Evolutionary conservation across 2,329 filamentous ascomycete genomes (phyloP).

Genomic region (Monosporascus sp.): DNA sequence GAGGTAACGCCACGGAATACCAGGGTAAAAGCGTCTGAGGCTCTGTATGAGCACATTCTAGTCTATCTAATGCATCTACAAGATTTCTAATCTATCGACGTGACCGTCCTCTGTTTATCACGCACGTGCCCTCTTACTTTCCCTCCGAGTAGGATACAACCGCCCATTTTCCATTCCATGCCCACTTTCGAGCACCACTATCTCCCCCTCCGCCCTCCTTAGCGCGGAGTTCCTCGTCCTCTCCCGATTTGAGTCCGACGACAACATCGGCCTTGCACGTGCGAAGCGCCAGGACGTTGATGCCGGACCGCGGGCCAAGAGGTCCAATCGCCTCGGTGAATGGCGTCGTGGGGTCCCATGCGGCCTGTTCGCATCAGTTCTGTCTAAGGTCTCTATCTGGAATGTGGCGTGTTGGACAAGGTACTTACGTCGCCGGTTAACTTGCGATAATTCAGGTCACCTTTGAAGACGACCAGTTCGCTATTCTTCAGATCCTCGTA

Average conservation of each 20-base stretch:
- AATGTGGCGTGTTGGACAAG: background rate
- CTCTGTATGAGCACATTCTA: too few relatives aligned
- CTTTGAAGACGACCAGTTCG: constrained; percentile 93
- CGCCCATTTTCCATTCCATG: constrained; percentile 94
- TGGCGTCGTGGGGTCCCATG: constrained; percentile 82
- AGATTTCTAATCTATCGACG: background rate
- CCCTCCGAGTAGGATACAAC: constrained; percentile 82
- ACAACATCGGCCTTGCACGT: constrained; percentile 98
- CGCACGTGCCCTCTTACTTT: constrained; percentile 32
- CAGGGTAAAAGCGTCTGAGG: too few relatives aligned
- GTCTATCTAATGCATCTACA: background rate
- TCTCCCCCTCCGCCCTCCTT: constrained; percentile 67
- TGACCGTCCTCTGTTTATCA: too few relatives aligned
- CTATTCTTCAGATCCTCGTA: constrained; percentile 73
- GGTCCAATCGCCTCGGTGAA: constrained; percentile 83
- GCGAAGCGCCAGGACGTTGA: constrained; percentile 80
- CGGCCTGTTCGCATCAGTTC: constrained; percentile 40
- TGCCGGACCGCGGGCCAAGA: constrained; percentile 71
- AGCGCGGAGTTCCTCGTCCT: constrained; percentile 73
- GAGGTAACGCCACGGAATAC: too few relatives aligned
- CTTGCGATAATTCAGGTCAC: constrained; percentile 94
- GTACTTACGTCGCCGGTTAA: constrained; percentile 75
- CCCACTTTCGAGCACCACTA: constrained; percentile 72
- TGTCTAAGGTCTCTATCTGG: background rate
- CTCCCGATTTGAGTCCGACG: constrained; percentile 74